Evolutionary conservation across 306 rosid genomes (phyloP).

Genomic region (Cicer yamashitae): DNA sequence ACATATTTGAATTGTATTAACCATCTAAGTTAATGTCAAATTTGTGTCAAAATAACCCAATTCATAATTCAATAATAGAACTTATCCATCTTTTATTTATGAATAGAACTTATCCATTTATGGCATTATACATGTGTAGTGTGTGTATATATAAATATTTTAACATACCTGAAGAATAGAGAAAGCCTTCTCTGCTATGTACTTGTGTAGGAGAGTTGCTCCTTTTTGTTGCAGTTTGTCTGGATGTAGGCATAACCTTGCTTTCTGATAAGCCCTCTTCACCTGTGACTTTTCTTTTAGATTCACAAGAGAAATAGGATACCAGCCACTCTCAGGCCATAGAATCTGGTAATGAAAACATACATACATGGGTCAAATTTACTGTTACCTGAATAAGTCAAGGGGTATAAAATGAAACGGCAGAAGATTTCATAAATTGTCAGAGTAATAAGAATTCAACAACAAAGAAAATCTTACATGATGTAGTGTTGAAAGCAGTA

Average conservation of each 20-base stretch:
- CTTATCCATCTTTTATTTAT: not conserved
- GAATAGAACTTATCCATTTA: too few relatives aligned
- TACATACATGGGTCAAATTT: constrained; percentile 37
- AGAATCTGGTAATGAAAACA: constrained; percentile 62
- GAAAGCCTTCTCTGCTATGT: constrained; percentile 76
- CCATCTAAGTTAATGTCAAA: too few relatives aligned
- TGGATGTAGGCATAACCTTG: constrained; percentile 89
- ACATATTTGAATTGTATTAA: too few relatives aligned
- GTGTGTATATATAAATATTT: not conserved
- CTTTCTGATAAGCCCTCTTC: constrained; percentile 87
- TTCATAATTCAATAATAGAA: not conserved
- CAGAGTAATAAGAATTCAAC: not conserved
- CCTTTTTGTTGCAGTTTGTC: constrained; percentile 95
- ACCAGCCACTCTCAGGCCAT: constrained; percentile 82
- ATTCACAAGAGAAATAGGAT: constrained; percentile 60
- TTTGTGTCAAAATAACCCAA: too few relatives aligned
- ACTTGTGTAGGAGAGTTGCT: constrained; percentile 74
- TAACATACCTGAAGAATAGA: constrained; percentile 78
- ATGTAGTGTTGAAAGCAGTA: constrained; percentile 82
- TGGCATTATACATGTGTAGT: too few relatives aligned
- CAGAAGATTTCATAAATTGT: constrained; percentile 6
- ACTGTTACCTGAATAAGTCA: not conserved
- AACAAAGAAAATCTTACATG: constrained; percentile 55
- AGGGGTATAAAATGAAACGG: constrained; percentile 15
- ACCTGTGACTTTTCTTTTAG: constrained; percentile 71